Percentiles rank a stretch among this genome's conserved stretches.
phyloP scores from a whole-genome alignment of 768 basidiomycete genomes.

The Tephrocybe rancida region DNA sequence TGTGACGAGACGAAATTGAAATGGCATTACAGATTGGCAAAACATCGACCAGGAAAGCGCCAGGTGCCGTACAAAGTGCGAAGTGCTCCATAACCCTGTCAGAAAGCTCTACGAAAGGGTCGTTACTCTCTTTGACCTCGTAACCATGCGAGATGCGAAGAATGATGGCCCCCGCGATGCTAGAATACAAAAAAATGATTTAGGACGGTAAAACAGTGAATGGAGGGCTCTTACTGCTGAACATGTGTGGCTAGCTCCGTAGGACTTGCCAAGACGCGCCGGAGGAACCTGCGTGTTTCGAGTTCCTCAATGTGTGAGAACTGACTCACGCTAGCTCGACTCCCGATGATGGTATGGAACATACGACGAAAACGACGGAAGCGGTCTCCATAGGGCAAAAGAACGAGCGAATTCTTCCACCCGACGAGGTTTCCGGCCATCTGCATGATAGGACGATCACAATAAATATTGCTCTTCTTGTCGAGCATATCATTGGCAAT shows the following conservation, averaged over 20 bases:
- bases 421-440: conserved; percentile 58
- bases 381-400: too few species aligned
- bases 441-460: conserved; percentile 57
- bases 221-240: conserved; percentile 37
- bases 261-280: conserved; percentile 47
- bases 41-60: conserved; percentile 52
- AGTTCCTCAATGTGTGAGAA: conserved; percentile 45
- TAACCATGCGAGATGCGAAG: conserved; percentile 58
- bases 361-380: conserved; percentile 46
- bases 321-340: conserved; percentile 38
- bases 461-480: conserved; percentile 65
- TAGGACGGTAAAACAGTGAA: conserved; percentile 10
- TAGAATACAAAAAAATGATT: conserved; percentile 20
- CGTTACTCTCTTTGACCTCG: conserved; percentile 47
- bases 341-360: conserved; percentile 55
- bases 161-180: conserved; percentile 51
- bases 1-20: neutral
- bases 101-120: conserved; percentile 53
- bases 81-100: conserved; percentile 58
- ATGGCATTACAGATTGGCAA: conserved; percentile 44
- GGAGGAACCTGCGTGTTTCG: conserved; percentile 49
- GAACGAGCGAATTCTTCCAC: too few species aligned
- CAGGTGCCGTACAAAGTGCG: conserved; percentile 51
- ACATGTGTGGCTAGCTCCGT: conserved; percentile 46
- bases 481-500: conserved; percentile 59